phyloP scores from a whole-genome alignment of 805 yeast species.

The Zygosaccharomyces siamensis region DNA sequence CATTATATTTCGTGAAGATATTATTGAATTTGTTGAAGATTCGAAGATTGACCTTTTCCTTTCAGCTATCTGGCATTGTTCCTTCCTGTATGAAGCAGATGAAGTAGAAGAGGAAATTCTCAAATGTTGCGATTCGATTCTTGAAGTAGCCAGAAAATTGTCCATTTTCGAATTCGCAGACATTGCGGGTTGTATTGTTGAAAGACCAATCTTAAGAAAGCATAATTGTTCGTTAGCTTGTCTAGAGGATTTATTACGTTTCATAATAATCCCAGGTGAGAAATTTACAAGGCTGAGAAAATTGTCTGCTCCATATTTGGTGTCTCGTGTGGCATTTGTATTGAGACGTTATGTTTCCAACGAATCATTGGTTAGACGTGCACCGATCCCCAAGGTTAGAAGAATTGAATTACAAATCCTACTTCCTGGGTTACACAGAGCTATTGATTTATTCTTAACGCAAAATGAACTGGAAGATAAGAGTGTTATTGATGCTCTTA shows the following conservation, averaged over 20 bases:
- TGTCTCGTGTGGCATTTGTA: conserved; percentile 54
- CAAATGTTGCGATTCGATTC: conserved; percentile 28
- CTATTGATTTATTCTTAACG: conserved; percentile 18
- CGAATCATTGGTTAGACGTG: conserved; percentile 48
- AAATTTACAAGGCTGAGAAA: conserved; percentile 20
- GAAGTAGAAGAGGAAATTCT: conserved; percentile 45
- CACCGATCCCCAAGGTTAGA: conserved; percentile 66
- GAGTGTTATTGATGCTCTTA: conserved; percentile 13
- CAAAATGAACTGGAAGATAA: neutral
- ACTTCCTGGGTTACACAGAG: conserved; percentile 40
- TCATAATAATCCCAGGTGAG: conserved; percentile 33
- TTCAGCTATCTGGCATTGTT: conserved; percentile 49
- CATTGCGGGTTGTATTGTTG: conserved; percentile 60
- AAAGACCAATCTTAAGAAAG: conserved; percentile 42
- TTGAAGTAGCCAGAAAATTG: conserved; percentile 38
- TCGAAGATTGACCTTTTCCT: conserved; percentile 42
- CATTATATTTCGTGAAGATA: conserved; percentile 40
- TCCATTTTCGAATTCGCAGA: conserved; percentile 42
- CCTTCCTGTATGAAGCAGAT: conserved; percentile 55
- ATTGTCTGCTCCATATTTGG: conserved; percentile 44
- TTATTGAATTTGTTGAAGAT: conserved; percentile 27
- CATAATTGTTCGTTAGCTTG: conserved; percentile 50
- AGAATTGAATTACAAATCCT: conserved; percentile 53
- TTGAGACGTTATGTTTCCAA: conserved; percentile 63
- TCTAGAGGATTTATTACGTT: conserved; percentile 46